phyloP scores from a whole-genome alignment of 2,329 filamentous ascomycete genomes.

The Paracamarosporium sp. region DNA sequence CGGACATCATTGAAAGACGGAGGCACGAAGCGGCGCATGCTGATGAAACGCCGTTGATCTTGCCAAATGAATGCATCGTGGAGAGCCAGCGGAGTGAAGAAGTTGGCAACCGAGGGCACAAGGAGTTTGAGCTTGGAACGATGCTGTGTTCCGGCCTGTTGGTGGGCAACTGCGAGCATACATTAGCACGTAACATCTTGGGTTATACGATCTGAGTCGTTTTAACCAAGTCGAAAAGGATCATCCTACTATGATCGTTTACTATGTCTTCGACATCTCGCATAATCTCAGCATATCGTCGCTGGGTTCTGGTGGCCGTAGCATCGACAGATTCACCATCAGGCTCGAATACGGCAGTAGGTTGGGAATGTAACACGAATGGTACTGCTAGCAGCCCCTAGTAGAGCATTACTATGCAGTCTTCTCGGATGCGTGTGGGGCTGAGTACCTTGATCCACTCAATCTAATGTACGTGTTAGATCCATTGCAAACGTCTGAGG shows the following conservation, averaged over 20 bases:
- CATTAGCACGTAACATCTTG: background rate
- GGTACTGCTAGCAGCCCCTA: constrained; percentile 80
- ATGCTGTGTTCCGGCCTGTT: constrained; percentile 67
- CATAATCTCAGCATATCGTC: constrained; percentile 94
- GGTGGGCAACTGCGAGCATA: constrained; percentile 67
- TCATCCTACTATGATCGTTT: constrained; percentile 79
- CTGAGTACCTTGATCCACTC: constrained; percentile 86
- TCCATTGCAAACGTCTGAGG: background rate
- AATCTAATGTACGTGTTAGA: constrained; percentile 51
- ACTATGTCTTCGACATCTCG: constrained; percentile 90
- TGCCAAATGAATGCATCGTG: constrained; percentile 93
- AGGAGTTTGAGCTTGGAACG: constrained; percentile 92
- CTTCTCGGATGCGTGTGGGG: background rate
- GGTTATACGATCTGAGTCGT: background rate
- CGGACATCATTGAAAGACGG: constrained; percentile 98
- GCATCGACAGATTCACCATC: constrained; percentile 69
- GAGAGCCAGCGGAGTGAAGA: constrained; percentile 87
- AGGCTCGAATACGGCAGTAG: constrained; percentile 81
- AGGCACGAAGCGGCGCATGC: constrained; percentile 87
- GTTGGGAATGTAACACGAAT: constrained; percentile 95
- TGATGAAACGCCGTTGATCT: constrained; percentile 85
- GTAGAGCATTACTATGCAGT: background rate
- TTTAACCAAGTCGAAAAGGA: background rate
- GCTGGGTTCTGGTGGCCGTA: constrained; percentile 81
- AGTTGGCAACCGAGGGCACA: constrained; percentile 88